Evolutionary conservation across 73 alveolate species (phyloP), one percentile per base, ranked within the genome.

Genomic region (Blepharisma stoltei): DNA sequence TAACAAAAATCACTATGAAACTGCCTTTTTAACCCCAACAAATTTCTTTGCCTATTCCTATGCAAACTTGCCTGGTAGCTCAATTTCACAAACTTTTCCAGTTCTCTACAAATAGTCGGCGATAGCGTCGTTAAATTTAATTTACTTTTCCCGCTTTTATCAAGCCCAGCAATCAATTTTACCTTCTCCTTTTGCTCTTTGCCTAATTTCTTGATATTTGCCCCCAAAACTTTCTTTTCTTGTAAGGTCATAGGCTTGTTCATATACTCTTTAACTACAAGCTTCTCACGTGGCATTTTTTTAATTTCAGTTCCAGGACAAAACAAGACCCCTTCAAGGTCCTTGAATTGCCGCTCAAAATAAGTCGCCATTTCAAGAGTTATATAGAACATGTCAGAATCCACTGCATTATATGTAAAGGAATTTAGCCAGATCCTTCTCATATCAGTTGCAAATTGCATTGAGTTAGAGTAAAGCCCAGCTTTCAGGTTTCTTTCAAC

Each of bases 401-500:
- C 82, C 14, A 45, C 52, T 6, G 27, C 81, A 43, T 78, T 78
- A 54, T 78, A 78, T 5, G 81, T 78, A 11, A 78, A 78, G 14
- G 83, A 66, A 70, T 78, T 78, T 78, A 47, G 44, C 86, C 86
- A 78, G 20, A 78, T 78, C 23, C 81, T 55, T 23, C 81, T 48
- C 45, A 78, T 32, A 67, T 78, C 86, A 67, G 81, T 54, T 38
- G 83, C 86, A 45, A 78, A 78, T 67, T 78, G 66, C 4, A 44
- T 32, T 14, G 82, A 46, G 54, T 49, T 66, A 11, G 38, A 25
- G 54, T 78, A 78, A 11, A 67, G 67, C 38, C 81, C 83, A n/a
- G 81, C 25, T 41, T 68, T 78, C 1, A 78, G 73, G 54, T 88
- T 93, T 70, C 68, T 78, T 78, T 93, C 94, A 84, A 93, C 83